Conservation (phyloP, 495 filamentous ascomycete species). For the Aspergillus steynii region DNA sequence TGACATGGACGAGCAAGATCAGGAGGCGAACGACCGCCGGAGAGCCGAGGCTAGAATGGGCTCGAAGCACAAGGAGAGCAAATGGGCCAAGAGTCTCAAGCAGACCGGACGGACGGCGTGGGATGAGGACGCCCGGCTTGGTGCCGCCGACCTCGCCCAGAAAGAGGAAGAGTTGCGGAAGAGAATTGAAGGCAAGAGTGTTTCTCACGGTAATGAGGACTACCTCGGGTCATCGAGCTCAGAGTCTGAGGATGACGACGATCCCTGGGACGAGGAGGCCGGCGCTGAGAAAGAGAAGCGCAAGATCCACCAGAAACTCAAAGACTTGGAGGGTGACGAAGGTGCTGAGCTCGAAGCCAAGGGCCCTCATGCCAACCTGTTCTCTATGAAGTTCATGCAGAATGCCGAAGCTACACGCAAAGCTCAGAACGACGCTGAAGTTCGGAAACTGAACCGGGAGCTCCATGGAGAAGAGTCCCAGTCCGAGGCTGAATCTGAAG, state of each 20-base stretch:
- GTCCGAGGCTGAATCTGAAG: conserved; percentile 56
- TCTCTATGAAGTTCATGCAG: conserved; percentile 88
- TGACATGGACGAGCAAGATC: conserved; percentile 70
- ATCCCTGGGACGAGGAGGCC: conserved; percentile 53
- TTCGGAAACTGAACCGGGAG: conserved; percentile 74
- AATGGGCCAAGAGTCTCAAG: conserved; percentile 90
- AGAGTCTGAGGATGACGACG: conserved; percentile 59
- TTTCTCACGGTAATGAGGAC: conserved; percentile 51
- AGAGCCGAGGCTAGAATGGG: conserved; percentile 89
- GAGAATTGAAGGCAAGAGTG: conserved; percentile 76
- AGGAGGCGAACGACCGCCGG: conserved; percentile 73
- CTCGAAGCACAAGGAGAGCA: conserved; percentile 83
- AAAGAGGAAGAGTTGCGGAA: conserved; percentile 82
- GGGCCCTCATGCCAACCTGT: conserved; percentile 53
- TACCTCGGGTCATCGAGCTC: conserved; percentile 49
- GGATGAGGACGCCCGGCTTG: conserved; percentile 79
- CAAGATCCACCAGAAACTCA: conserved; percentile 57
- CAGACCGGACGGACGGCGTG: conserved; percentile 74
- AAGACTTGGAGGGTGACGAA: conserved; percentile 53
- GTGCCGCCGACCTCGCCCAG: conserved; percentile 78
- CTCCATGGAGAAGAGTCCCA: conserved; percentile 59
- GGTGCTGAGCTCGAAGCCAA: conserved; percentile 35
- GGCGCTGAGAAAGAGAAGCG: conserved; percentile 55
- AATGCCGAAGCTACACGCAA: conserved; percentile 77
- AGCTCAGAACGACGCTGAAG: conserved; percentile 75